A percentile compares a stretch with the other conserved stretches of the same genome.
phyloP scores from a whole-genome alignment of 192 early-diverging fungal species.

The Coemansia sp. region DNA sequence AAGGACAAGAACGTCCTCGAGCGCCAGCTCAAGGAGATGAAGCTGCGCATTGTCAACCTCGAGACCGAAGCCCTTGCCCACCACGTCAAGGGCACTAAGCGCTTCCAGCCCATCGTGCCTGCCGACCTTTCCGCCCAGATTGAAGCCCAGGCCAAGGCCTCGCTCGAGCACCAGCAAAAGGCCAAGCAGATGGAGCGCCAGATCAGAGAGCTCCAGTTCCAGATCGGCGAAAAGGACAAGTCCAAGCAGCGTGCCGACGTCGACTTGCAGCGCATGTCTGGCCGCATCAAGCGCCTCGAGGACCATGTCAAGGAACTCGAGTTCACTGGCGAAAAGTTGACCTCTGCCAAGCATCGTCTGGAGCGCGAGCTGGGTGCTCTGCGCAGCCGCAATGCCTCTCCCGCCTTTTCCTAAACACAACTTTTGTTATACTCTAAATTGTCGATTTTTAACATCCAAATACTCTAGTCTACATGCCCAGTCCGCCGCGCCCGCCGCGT shows the following conservation, averaged over 20 bases:
- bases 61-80: slow-evolving; percentile 70
- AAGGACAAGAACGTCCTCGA: slow-evolving; percentile 82
- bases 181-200: slow-evolving; percentile 67
- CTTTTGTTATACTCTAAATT: slow-evolving; percentile 9
- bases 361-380: slow-evolving; percentile 54
- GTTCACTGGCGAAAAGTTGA: slow-evolving; percentile 42
- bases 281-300: slow-evolving; percentile 58
- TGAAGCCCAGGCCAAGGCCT: slow-evolving; percentile 51
- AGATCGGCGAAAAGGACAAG: slow-evolving; percentile 82
- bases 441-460: neutral
- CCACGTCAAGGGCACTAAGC: slow-evolving; percentile 60
- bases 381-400: slow-evolving; percentile 53
- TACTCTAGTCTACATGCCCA: slow-evolving; percentile 35
- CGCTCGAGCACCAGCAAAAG: slow-evolving; percentile 53
- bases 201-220: slow-evolving; percentile 86
- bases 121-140: slow-evolving; percentile 42
- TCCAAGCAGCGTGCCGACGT: slow-evolving; percentile 74
- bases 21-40: slow-evolving; percentile 82
- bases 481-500: slow-evolving; percentile 42
- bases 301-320: slow-evolving; percentile 53
- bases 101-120: slow-evolving; percentile 47
- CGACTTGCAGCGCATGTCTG: slow-evolving; percentile 65
- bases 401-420: slow-evolving; percentile 16
- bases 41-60: slow-evolving; percentile 74
- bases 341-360: slow-evolving; percentile 47